phyloP scores from a whole-genome alignment of 2,329 filamentous ascomycete species.

The Pseudogymnoascus sp. region DNA sequence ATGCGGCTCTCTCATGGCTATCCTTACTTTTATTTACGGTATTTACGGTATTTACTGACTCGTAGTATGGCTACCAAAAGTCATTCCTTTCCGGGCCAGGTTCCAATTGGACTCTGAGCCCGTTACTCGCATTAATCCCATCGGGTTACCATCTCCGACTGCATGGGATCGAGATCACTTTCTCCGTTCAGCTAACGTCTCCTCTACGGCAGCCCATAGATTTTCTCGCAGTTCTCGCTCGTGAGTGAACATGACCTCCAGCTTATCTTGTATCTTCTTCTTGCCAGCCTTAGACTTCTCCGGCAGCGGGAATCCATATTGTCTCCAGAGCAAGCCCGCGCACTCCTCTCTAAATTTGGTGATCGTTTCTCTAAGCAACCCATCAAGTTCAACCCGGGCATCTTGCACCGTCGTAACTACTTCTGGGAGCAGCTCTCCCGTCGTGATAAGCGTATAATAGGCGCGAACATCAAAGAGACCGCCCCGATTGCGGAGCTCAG shows the following conservation, averaged over 20 bases:
- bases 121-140: background rate
- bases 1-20: background rate
- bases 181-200: constrained; percentile 25
- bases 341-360: constrained; percentile 55
- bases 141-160: constrained; percentile 4
- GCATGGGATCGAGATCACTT: background rate
- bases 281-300: constrained; percentile 40
- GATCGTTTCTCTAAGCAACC: constrained; percentile 52
- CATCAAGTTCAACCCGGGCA: constrained; percentile 56
- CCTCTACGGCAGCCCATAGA: constrained; percentile 52
- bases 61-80: background rate
- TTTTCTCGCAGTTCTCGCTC: constrained; percentile 51
- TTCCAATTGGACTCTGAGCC: background rate
- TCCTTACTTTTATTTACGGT: background rate
- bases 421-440: constrained; percentile 27
- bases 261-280: constrained; percentile 45
- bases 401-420: constrained; percentile 40
- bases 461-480: constrained; percentile 48
- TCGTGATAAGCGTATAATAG: constrained; percentile 34
- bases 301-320: constrained; percentile 22
- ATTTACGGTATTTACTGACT: constrained; percentile 1
- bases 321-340: constrained; percentile 40
- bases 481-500: constrained; percentile 33
- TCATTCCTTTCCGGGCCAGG: background rate
- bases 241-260: constrained; percentile 50